phyloP scores from a whole-genome alignment of 202 grass and related monocot species.

The Schoenoplectus tabernaemontani region DNA sequence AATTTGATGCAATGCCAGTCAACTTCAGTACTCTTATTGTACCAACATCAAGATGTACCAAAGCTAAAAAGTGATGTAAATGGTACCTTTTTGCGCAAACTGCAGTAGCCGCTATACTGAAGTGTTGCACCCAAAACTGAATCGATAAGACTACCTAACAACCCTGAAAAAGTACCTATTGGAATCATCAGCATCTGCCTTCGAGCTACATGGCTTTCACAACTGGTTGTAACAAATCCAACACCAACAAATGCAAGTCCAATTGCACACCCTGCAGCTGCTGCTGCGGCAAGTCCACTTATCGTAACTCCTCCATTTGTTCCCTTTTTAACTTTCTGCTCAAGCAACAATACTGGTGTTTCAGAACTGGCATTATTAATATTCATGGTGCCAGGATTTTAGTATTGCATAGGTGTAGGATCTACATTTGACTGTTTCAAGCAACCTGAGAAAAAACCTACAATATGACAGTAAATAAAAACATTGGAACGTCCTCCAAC shows the following conservation, averaged over 20 bases:
- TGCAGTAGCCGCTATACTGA: slow-evolving; percentile 89
- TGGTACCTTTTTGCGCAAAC: slow-evolving; percentile 63
- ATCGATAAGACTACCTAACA: slow-evolving; percentile 82
- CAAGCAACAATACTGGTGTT: slow-evolving; percentile 20
- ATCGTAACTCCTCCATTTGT: slow-evolving; percentile 87
- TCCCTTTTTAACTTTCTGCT: slow-evolving; percentile 62
- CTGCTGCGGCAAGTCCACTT: too few relatives aligned
- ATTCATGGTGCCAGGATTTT: neutral
- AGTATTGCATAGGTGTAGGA: neutral
- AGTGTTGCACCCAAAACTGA: slow-evolving; percentile 77
- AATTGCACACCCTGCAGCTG: too few relatives aligned
- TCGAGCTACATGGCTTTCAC: slow-evolving; percentile 44
- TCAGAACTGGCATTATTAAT: slow-evolving; percentile 7
- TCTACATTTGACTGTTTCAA: neutral
- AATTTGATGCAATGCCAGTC: neutral
- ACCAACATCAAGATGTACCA: neutral
- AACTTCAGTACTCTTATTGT: neutral
- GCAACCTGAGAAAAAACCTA: neutral
- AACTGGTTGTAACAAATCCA: slow-evolving; percentile 61
- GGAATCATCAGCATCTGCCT: slow-evolving; percentile 72
- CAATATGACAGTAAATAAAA: neutral
- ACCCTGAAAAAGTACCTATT: slow-evolving; percentile 57
- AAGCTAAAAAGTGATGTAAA: neutral
- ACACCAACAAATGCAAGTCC: slow-evolving; percentile 65
- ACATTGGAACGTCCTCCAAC: neutral